Conservation (phyloP, 106 monocot species). For the Platanthera guangdongensis region DNA sequence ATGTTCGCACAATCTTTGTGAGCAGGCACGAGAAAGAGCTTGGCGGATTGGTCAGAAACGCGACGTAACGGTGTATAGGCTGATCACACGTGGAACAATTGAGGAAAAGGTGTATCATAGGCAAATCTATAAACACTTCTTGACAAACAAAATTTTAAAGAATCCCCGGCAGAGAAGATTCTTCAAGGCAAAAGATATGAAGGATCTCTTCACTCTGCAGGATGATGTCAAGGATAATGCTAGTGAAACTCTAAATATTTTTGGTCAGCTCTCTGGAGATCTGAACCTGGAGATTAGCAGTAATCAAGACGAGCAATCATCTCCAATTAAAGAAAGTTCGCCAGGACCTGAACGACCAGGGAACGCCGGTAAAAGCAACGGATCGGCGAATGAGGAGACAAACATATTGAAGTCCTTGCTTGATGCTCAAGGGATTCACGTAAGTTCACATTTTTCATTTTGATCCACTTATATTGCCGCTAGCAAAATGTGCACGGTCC, state of each 20-base stretch:
- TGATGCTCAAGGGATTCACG: slow-evolving; percentile 81
- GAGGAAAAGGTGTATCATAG: slow-evolving; percentile 97
- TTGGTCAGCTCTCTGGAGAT: slow-evolving; percentile 62
- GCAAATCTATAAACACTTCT: slow-evolving; percentile 96
- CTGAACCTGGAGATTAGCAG: slow-evolving; percentile 34
- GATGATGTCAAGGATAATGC: slow-evolving; percentile 42
- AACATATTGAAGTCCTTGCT: slow-evolving; percentile 67
- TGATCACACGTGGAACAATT: slow-evolving; percentile 95
- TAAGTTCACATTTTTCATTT: slow-evolving; percentile 18
- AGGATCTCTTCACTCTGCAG: slow-evolving; percentile 78
- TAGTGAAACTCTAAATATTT: slow-evolving; percentile 89
- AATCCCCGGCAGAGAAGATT: slow-evolving; percentile 88
- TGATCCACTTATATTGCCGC: too few species aligned
- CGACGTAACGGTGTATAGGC: slow-evolving; percentile 82
- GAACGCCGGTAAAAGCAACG: slow-evolving; percentile 8
- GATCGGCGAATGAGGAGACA: slow-evolving; percentile 37
- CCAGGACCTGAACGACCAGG: slow-evolving; percentile 9
- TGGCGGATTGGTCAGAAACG: slow-evolving; percentile 93
- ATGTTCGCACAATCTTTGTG: neutral
- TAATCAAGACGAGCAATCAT: slow-evolving; percentile 7
- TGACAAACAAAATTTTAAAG: slow-evolving; percentile 90
- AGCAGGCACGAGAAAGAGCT: slow-evolving; percentile 93
- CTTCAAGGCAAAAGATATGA: slow-evolving; percentile 87
- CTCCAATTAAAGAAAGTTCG: slow-evolving; percentile 2
- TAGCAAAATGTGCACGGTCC: too few species aligned